phyloP scores from a whole-genome alignment of 2,329 filamentous ascomycete genomes.

The Teratosphaeria epicoccoides region DNA sequence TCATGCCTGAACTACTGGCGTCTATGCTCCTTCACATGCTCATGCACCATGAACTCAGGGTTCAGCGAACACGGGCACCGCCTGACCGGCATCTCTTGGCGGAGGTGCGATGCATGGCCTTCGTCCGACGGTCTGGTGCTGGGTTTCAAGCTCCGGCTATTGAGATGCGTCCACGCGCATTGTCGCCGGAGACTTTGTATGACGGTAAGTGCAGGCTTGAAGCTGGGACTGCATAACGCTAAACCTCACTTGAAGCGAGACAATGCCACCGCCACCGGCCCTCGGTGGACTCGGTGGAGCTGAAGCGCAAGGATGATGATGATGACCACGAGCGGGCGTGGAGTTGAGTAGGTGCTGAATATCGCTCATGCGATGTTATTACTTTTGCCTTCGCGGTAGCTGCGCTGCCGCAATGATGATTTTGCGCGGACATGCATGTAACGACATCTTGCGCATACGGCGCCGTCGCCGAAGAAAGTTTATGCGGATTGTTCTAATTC shows the following conservation, averaged over 20 bases:
- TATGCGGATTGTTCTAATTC: neutral
- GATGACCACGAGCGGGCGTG: neutral
- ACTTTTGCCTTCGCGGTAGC: too few species aligned
- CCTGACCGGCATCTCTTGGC: neutral
- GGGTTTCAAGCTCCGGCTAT: neutral
- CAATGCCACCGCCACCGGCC: neutral
- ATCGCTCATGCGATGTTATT: too few species aligned
- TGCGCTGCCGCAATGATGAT: too few species aligned
- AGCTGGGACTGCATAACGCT: neutral
- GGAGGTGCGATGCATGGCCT: too few species aligned
- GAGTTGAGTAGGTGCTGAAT: too few species aligned
- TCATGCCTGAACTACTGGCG: too few species aligned
- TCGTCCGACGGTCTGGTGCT: neutral
- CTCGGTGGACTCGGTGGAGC: too few species aligned
- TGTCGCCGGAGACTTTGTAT: neutral
- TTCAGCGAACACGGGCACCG: neutral
- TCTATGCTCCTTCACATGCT: neutral
- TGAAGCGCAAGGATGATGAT: too few species aligned
- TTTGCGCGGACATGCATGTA: too few species aligned
- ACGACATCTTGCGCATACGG: neutral
- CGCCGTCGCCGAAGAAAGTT: neutral
- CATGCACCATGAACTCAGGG: neutral
- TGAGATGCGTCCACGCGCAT: neutral
- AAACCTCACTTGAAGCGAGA: neutral
- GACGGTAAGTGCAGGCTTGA: neutral